Evolutionary conservation across 768 basidiomycete species (phyloP).

Genomic region (Mycena vulgaris): DNA sequence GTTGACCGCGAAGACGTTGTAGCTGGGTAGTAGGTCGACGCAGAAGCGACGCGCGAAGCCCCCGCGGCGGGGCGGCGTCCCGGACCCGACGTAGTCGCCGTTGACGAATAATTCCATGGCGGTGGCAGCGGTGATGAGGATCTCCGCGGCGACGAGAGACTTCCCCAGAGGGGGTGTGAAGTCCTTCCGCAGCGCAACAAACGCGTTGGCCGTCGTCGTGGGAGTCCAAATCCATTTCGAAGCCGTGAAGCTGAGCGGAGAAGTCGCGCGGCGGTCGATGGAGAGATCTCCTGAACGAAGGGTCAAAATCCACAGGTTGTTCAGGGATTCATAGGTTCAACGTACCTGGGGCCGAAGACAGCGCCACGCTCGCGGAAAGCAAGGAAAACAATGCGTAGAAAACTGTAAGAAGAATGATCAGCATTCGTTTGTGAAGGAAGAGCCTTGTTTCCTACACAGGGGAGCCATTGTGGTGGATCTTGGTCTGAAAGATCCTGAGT

Average conservation of each 20-base stretch:
- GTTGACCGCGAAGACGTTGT: conserved; percentile 10
- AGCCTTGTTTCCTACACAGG: not conserved
- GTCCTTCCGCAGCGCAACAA: conserved; percentile 1
- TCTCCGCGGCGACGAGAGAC: conserved; percentile 14
- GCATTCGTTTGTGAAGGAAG: not conserved
- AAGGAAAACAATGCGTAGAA: not conserved
- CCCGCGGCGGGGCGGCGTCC: not conserved
- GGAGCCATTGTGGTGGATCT: not conserved
- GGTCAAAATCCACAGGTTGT: too few relatives aligned
- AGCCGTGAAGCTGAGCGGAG: too few relatives aligned
- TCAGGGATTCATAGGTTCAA: too few relatives aligned
- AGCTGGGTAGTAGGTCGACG: too few relatives aligned
- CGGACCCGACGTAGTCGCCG: conserved; percentile 10
- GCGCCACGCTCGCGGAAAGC: not conserved
- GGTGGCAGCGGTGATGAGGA: not conserved
- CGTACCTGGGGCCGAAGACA: too few relatives aligned
- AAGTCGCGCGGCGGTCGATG: too few relatives aligned
- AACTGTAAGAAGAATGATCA: not conserved
- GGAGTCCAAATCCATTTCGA: too few relatives aligned
- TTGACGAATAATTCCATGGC: conserved; percentile 2
- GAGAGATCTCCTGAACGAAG: too few relatives aligned
- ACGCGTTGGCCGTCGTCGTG: too few relatives aligned
- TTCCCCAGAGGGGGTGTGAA: conserved; percentile 2
- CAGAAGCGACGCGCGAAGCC: not conserved
- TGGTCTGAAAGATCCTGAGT: too few relatives aligned